These are phyloP conservation scores for Verticillium nubilum DNA, from an alignment of 2,329 filamentous ascomycete genomes.

Conservation along the genomic window DNA sequence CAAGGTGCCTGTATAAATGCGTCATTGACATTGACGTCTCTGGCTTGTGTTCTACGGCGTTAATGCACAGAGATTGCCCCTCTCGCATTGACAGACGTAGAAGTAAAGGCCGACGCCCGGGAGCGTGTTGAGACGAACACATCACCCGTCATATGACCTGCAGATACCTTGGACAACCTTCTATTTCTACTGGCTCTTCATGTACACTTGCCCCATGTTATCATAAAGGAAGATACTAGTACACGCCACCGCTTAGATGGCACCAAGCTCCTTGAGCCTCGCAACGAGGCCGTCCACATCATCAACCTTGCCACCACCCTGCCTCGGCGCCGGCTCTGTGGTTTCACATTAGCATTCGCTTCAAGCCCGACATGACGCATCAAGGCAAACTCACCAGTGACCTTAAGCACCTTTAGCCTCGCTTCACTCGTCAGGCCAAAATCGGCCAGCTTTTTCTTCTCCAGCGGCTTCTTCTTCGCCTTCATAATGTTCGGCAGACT, in stretches of 20 bases:
- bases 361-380: not conserved
- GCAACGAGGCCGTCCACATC: conserved; percentile 91
- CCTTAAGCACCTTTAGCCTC: conserved; percentile 85
- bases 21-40: too few relatives aligned
- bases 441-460: conserved; percentile 84
- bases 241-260: conserved; percentile 50
- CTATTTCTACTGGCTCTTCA: not conserved
- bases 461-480: conserved; percentile 99
- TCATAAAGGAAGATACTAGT: not conserved
- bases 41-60: too few relatives aligned
- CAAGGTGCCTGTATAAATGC: too few relatives aligned
- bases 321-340: conserved; percentile 75
- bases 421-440: conserved; percentile 69
- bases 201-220: not conserved
- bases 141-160: not conserved
- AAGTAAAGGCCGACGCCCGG: too few relatives aligned
- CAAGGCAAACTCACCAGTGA: conserved; percentile 56
- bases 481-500: conserved; percentile 99
- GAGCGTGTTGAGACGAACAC: too few relatives aligned
- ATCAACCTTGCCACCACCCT: conserved; percentile 95
- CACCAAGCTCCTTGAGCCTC: conserved; percentile 94
- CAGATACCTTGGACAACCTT: not conserved
- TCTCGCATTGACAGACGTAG: too few relatives aligned
- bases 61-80: too few relatives aligned
- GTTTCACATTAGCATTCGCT: conserved; percentile 2